phyloP scores from a whole-genome alignment of 331 rosid species.

The Pyracantha coccinea region DNA sequence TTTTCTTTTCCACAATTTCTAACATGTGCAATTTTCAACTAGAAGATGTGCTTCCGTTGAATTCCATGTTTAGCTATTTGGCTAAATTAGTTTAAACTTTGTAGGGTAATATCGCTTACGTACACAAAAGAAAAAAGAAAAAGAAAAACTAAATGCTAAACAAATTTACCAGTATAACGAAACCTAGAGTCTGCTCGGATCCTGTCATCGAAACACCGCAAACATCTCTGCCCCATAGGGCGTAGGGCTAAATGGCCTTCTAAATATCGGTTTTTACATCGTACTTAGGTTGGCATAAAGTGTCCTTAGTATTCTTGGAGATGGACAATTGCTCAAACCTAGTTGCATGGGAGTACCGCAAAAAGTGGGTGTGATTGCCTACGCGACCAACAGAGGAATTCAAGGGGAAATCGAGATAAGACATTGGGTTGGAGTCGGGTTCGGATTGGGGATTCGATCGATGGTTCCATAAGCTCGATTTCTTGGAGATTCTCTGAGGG shows the following conservation, averaged over 20 bases:
- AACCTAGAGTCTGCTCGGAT: slow-evolving; percentile 85
- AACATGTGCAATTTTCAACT: no score
- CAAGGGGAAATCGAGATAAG: slow-evolving; percentile 44
- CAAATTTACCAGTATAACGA: slow-evolving; percentile 60
- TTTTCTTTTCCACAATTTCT: no score
- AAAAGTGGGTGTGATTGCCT: slow-evolving; percentile 18
- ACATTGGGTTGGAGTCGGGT: slow-evolving; percentile 65
- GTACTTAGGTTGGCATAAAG: slow-evolving; percentile 31
- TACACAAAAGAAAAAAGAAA: no score
- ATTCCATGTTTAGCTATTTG: no score
- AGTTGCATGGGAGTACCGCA: slow-evolving; percentile 57
- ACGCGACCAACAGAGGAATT: slow-evolving; percentile 31
- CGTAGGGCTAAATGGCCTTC: slow-evolving; percentile 76
- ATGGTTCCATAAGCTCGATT: slow-evolving; percentile 49
- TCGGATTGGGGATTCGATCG: slow-evolving; percentile 70
- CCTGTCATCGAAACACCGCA: slow-evolving; percentile 91
- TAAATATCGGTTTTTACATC: slow-evolving; percentile 71
- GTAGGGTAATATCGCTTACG: no score
- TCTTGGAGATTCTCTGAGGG: slow-evolving; percentile 38
- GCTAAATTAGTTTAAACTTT: no score
- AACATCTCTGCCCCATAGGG: slow-evolving; percentile 71
- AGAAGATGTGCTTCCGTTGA: no score
- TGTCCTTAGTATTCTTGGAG: slow-evolving; percentile 63
- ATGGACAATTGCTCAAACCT: slow-evolving; percentile 61
- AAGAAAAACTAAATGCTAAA: neutral